Percentiles rank a stretch among this genome's conserved stretches.
These are phyloP conservation scores for Naematelia encephala DNA, from an alignment of 768 basidiomycete genomes.

Conservation along the genomic window DNA sequence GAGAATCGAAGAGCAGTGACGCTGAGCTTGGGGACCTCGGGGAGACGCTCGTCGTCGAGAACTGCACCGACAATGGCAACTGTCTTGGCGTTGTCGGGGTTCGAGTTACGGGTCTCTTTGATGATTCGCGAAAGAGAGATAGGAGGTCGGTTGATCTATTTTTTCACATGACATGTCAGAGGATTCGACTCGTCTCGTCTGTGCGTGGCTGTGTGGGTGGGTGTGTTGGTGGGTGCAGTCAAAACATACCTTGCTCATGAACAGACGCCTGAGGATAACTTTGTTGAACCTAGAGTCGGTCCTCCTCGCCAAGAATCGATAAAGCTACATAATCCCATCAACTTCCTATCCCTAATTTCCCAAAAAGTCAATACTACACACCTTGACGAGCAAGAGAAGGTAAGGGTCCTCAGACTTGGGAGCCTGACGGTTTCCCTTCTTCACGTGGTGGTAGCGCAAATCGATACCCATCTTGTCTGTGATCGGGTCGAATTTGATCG, in stretches of 20 bases:
- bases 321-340: slow-evolving; percentile 61
- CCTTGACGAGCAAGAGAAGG: slow-evolving; percentile 96
- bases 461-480: slow-evolving; percentile 73
- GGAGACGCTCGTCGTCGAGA: slow-evolving; percentile 89
- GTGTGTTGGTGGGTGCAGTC: not conserved
- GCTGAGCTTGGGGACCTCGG: slow-evolving; percentile 80
- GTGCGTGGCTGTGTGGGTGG: not conserved
- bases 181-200: no score
- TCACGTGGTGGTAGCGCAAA: slow-evolving; percentile 94
- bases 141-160: slow-evolving; percentile 81
- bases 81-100: slow-evolving; percentile 62
- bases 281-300: slow-evolving; percentile 95
- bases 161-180: not conserved
- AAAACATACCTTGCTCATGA: slow-evolving; percentile 72
- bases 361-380: slow-evolving; percentile 48
- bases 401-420: slow-evolving; percentile 99
- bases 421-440: slow-evolving; percentile 88
- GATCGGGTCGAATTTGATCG: not conserved
- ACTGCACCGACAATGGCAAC: slow-evolving; percentile 87
- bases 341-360: not conserved
- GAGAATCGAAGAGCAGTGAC: slow-evolving; percentile 96
- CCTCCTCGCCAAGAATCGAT: slow-evolving; percentile 96
- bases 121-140: slow-evolving; percentile 88
- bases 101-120: slow-evolving; percentile 65
- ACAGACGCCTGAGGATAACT: slow-evolving; percentile 87